Evolutionary conservation across 805 yeast species (phyloP), one percentile per base, ranked within the genome.

Genomic region (Starmerella floricola): DNA sequence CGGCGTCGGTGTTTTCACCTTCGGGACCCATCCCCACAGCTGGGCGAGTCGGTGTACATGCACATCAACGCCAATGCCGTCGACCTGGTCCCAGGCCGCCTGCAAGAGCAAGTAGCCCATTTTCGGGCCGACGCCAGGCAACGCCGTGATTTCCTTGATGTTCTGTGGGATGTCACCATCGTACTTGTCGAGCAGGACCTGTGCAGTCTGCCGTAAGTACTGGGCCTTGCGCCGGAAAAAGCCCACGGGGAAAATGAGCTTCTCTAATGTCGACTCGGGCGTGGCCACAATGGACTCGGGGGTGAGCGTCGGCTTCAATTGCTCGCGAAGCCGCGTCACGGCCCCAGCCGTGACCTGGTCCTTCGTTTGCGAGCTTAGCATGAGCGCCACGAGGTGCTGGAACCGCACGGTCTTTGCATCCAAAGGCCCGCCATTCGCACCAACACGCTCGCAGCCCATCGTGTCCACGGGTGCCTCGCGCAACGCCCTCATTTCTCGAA

Each of bases 91-190:
- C 95, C 95, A 86, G 0, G 91, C 94, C 31, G 74, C 72, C 54
- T 85, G 94, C 45, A 85, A 63, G 1, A 87, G 68, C 31, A 87
- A 62, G 57, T 73, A 80, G 0, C 93, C 94, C 97, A 87, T 87
- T 58, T 87, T 87, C 8, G 95, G 95, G 0, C 97, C 97, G 2
- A 87, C 94, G 0, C 97, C 97, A 0, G 95, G 95, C 26, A 87
- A 63, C 0, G 71, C 60, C 4, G 72, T 67, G 39, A 87, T 67
- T 1, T 78, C 87, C 6, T 71, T 75, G 8, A 81, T 68, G 2
- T 78, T 69, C 45, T 69, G 61, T 0, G 97, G 97, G 3, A 88
- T 69, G 50, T 86, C 95, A 6, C 76, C 76, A 10, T 65, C 63
- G 55, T 68, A 75, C 17, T 68, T 54, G 1, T 68, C 70, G 3